Percentiles rank a stretch among this genome's conserved stretches.
Evolutionary conservation across 164 flowering plant species (phyloP).

Genomic region (Umbellularia californica): DNA sequence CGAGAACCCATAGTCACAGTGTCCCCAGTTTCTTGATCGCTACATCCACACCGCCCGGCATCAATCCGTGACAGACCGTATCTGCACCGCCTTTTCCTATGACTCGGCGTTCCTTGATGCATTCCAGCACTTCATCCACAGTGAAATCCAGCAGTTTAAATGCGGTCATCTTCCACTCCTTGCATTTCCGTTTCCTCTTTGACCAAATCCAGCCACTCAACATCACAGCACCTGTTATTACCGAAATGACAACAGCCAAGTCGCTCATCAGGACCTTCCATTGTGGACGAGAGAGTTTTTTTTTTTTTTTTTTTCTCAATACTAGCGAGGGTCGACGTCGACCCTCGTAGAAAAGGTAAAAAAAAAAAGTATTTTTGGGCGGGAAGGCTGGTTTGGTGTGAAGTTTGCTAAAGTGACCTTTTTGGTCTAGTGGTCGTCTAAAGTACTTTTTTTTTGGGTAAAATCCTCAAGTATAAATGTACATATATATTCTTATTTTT

Average conservation of each 20-base stretch:
- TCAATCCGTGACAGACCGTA: slow-evolving; percentile 75
- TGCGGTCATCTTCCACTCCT: slow-evolving; percentile 68
- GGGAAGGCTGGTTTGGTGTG: no score
- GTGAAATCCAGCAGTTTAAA: slow-evolving; percentile 68
- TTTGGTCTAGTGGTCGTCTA: no score
- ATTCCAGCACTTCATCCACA: slow-evolving; percentile 72
- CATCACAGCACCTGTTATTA: slow-evolving; percentile 14
- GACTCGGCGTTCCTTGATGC: slow-evolving; percentile 77
- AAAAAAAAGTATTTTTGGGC: no score
- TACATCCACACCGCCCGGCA: slow-evolving; percentile 61
- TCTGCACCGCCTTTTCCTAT: slow-evolving; percentile 96
- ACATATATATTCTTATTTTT: no score
- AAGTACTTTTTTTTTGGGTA: no score
- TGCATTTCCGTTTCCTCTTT: slow-evolving; percentile 29
- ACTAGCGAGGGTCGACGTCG: no score
- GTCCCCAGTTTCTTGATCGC: slow-evolving; percentile 66
- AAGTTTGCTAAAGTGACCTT: no score
- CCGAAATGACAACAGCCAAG: slow-evolving; percentile 5
- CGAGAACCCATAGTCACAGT: slow-evolving; percentile 69
- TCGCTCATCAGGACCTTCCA: slow-evolving; percentile 23
- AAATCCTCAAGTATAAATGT: no score
- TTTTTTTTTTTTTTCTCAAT: no score
- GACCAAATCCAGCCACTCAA: slow-evolving; percentile 6
- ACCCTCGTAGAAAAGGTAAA: no score
- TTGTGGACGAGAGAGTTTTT: not conserved